Percentiles rank a stretch among this genome's conserved stretches.
phyloP scores from a whole-genome alignment of 2,329 filamentous ascomycete species.

The Seiridium unicorne region DNA sequence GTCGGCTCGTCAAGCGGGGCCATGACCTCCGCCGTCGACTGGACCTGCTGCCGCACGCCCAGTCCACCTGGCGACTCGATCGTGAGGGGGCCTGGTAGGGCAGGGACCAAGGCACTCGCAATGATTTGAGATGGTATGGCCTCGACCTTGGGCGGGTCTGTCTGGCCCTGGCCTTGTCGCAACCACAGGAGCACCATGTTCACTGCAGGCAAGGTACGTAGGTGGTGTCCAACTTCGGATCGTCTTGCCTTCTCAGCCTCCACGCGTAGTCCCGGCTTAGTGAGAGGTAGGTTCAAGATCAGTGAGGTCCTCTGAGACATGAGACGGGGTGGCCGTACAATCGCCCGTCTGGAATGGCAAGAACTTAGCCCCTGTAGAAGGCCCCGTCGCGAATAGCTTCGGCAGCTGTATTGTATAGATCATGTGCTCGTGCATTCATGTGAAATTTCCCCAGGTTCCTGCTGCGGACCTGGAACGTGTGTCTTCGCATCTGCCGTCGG shows the following conservation, averaged over 20 bases:
- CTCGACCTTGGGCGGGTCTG: background rate
- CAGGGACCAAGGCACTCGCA: background rate
- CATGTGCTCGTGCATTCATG: background rate
- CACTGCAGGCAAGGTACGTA: background rate
- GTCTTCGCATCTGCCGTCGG: background rate
- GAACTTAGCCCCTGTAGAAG: background rate
- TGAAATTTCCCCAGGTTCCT: background rate
- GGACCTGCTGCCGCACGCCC: background rate
- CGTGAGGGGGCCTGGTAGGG: background rate
- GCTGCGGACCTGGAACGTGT: background rate
- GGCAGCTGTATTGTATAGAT: background rate
- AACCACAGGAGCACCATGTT: background rate
- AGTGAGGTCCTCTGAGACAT: too few relatives aligned
- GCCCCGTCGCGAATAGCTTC: background rate
- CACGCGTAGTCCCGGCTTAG: background rate
- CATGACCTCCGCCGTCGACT: background rate
- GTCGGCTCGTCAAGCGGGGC: background rate
- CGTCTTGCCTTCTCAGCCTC: background rate
- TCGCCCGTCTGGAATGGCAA: too few relatives aligned
- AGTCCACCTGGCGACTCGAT: background rate
- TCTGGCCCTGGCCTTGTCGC: background rate
- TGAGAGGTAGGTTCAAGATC: background rate
- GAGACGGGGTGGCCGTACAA: too few relatives aligned
- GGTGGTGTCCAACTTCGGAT: background rate
- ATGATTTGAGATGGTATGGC: background rate